A percentile compares a stretch with the other conserved stretches of the same genome.
phyloP scores from a whole-genome alignment of 805 yeast genomes.

The Ogataea philodendri region DNA sequence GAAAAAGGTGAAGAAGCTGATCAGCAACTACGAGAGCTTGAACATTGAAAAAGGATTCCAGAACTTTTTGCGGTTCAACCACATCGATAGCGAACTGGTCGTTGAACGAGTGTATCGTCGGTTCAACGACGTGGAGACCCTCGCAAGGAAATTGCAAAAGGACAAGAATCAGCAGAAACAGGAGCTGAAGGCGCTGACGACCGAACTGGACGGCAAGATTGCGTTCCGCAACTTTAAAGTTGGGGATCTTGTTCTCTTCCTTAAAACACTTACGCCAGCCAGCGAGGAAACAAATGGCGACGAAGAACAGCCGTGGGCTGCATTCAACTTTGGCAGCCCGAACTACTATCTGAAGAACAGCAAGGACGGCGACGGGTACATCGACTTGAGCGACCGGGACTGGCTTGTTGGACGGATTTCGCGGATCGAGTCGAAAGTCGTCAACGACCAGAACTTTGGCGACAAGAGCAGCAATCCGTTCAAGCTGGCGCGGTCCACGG shows the following conservation, averaged over 20 bases:
- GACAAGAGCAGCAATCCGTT: constrained; percentile 56
- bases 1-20: constrained; percentile 20
- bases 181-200: constrained; percentile 40
- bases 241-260: constrained; percentile 79
- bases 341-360: constrained; percentile 66
- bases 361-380: constrained; percentile 13
- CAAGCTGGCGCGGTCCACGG: constrained; percentile 55
- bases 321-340: constrained; percentile 85
- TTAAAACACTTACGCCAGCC: constrained; percentile 56
- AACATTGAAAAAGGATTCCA: constrained; percentile 37
- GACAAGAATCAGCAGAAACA: constrained; percentile 56
- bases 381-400: constrained; percentile 49
- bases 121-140: constrained; percentile 83
- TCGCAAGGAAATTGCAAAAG: constrained; percentile 81
- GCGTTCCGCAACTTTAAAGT: constrained; percentile 63
- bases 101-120: constrained; percentile 56
- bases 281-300: constrained; percentile 4
- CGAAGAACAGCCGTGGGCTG: constrained; percentile 76
- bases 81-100: constrained; percentile 28
- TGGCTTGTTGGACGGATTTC: constrained; percentile 79
- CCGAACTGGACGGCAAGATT: constrained; percentile 49
- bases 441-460: constrained; percentile 43
- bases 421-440: constrained; percentile 52
- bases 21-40: constrained; percentile 17
- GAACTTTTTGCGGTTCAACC: constrained; percentile 26